Evolutionary conservation across 345 rosid species (phyloP).

Genomic region (Cardamine chenopodiifolia): DNA sequence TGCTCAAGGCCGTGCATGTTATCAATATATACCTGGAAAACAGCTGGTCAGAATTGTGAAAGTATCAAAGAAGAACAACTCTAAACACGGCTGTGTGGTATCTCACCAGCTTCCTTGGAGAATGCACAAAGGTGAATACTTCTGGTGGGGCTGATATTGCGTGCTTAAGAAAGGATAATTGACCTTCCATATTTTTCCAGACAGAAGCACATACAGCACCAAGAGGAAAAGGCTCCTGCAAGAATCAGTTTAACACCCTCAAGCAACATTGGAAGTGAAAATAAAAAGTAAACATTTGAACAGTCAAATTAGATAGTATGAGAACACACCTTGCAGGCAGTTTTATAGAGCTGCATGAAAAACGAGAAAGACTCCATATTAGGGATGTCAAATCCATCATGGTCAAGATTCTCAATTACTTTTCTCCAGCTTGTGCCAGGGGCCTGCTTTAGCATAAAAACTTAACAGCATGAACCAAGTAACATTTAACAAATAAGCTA

Average conservation of each 20-base stretch:
- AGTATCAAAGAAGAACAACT: constrained; percentile 18
- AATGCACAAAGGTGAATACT: constrained; percentile 83
- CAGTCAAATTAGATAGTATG: constrained; percentile 23
- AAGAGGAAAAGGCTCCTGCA: constrained; percentile 93
- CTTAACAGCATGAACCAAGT: not conserved
- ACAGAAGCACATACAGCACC: constrained; percentile 74
- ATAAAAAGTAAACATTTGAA: not conserved
- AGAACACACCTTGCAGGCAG: constrained; percentile 77
- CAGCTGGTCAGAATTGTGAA: constrained; percentile 25
- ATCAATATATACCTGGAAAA: constrained; percentile 69
- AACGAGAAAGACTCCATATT: constrained; percentile 80
- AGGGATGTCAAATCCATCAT: constrained; percentile 84
- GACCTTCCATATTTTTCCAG: constrained; percentile 92
- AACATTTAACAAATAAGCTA: constrained; percentile 3
- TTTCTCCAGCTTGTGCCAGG: constrained; percentile 78
- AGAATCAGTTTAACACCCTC: constrained; percentile 28
- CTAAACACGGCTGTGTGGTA: constrained; percentile 22
- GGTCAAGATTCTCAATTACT: constrained; percentile 81
- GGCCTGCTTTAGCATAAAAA: constrained; percentile 58
- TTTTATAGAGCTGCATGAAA: constrained; percentile 73
- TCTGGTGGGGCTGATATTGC: constrained; percentile 81
- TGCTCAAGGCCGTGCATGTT: constrained; percentile 60
- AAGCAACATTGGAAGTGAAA: constrained; percentile 12
- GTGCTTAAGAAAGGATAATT: constrained; percentile 80
- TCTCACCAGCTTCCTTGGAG: constrained; percentile 84